phyloP scores from a whole-genome alignment of 495 filamentous ascomycete genomes.

The Aspergillus steynii region DNA sequence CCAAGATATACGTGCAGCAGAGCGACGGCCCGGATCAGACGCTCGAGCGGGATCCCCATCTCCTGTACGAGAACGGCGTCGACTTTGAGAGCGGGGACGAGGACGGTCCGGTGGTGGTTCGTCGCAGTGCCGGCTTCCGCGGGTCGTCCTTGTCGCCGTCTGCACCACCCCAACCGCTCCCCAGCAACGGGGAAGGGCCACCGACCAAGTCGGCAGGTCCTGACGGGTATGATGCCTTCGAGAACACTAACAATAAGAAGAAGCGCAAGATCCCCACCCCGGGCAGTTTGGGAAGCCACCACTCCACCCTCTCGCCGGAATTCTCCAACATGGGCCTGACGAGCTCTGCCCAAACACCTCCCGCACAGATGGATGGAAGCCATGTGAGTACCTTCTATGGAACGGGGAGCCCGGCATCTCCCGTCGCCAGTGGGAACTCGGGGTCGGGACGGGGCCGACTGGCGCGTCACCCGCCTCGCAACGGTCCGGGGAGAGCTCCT shows the following conservation, averaged over 20 bases:
- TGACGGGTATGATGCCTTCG: constrained; percentile 95
- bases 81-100: constrained; percentile 50
- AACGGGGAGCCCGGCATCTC: constrained; percentile 50
- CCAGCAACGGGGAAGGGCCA: constrained; percentile 29
- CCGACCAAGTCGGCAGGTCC: constrained; percentile 45
- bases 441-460: constrained; percentile 79
- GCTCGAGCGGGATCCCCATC: constrained; percentile 46
- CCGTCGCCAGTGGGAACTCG: constrained; percentile 63
- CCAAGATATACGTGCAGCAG: constrained; percentile 50
- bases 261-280: constrained; percentile 96
- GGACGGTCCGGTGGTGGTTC: constrained; percentile 46
- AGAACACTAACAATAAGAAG: constrained; percentile 99
- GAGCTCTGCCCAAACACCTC: constrained; percentile 43
- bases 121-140: constrained; percentile 46
- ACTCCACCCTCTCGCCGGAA: constrained; percentile 60
- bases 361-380: constrained; percentile 43
- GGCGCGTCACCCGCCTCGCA: constrained; percentile 54
- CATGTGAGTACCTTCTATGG: constrained; percentile 59
- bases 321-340: constrained; percentile 63
- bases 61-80: constrained; percentile 39
- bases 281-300: constrained; percentile 65
- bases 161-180: constrained; percentile 27
- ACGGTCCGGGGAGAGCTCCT: constrained; percentile 57
- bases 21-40: constrained; percentile 47
- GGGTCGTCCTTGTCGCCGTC: constrained; percentile 40